phyloP scores from a whole-genome alignment of 169 alveolate species.

The Eimeria necatrix region DNA sequence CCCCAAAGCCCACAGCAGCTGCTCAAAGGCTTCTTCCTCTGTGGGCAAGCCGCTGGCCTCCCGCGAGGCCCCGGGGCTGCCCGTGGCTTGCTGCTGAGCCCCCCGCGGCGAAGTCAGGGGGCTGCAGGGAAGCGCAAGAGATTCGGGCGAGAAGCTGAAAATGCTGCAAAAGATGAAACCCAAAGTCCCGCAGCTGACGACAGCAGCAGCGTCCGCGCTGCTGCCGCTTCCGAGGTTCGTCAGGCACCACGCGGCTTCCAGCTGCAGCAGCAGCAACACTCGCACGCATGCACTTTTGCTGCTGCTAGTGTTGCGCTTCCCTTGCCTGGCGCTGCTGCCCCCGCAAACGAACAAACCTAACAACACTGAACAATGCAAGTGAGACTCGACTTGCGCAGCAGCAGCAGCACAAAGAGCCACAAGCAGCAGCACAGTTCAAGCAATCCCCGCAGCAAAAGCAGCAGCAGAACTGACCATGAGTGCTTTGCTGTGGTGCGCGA shows the following conservation, averaged over 20 bases:
- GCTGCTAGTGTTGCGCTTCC: not conserved
- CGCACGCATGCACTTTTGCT: not conserved
- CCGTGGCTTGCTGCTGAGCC: not conserved
- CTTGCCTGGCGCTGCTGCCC: not conserved
- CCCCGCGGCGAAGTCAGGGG: not conserved
- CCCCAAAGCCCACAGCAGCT: slow-evolving; percentile 99
- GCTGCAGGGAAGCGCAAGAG: slow-evolving; percentile 13
- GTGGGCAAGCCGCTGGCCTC: slow-evolving; percentile 8
- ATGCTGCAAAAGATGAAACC: slow-evolving; percentile 48
- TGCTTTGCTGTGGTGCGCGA: slow-evolving; percentile 59
- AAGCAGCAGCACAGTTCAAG: not conserved
- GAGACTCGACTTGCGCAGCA: not conserved
- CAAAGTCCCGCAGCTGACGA: slow-evolving; percentile 46
- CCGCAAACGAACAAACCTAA: not conserved
- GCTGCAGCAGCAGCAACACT: slow-evolving; percentile 41
- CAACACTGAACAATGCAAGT: not conserved
- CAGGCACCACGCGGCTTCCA: slow-evolving; percentile 79
- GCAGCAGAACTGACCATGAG: slow-evolving; percentile 37
- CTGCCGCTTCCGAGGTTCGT: slow-evolving; percentile 72
- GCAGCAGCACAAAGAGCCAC: not conserved
- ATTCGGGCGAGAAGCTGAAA: slow-evolving; percentile 57
- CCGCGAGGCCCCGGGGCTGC: not conserved
- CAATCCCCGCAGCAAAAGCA: not conserved
- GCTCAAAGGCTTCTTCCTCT: slow-evolving; percentile 96
- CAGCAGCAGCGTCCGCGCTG: slow-evolving; percentile 68